Conservation (phyloP, 805 yeast genomes). For the Candida chilensis region DNA sequence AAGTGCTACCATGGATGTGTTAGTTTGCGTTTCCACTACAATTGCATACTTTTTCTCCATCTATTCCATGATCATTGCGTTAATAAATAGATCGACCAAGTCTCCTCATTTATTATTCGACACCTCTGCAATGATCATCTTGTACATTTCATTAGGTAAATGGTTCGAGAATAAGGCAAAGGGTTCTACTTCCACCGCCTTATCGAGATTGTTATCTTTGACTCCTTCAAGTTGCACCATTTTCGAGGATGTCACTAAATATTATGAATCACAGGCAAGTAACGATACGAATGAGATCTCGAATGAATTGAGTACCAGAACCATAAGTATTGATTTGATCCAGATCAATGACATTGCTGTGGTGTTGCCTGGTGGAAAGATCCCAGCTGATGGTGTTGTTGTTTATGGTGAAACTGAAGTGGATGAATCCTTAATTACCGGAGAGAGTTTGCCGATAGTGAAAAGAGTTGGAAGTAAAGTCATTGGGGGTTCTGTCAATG, state of each 20-base stretch:
- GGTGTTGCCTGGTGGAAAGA: constrained; percentile 75
- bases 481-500: constrained; percentile 89
- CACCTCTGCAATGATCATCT: constrained; percentile 75
- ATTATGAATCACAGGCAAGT: constrained; percentile 6
- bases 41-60: constrained; percentile 73
- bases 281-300: constrained; percentile 11
- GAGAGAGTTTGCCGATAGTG: constrained; percentile 74
- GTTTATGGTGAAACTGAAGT: constrained; percentile 72
- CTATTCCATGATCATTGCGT: constrained; percentile 43
- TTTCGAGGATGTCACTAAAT: constrained; percentile 35
- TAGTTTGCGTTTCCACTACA: constrained; percentile 75
- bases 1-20: constrained; percentile 86
- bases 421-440: constrained; percentile 87
- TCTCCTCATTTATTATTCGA: constrained; percentile 76
- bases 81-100: constrained; percentile 26
- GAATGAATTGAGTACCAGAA: constrained; percentile 25
- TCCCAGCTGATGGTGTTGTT: constrained; percentile 89
- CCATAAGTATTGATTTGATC: constrained; percentile 65
- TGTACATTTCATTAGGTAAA: constrained; percentile 84
- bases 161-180: constrained; percentile 88
- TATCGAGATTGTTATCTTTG: constrained; percentile 70
- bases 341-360: constrained; percentile 73
- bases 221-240: constrained; percentile 74
- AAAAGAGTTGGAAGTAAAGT: constrained; percentile 55
- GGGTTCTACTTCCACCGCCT: constrained; percentile 86